Conservation (phyloP, 805 yeast species). For the Hanseniaspora pseudoguilliermondii region DNA sequence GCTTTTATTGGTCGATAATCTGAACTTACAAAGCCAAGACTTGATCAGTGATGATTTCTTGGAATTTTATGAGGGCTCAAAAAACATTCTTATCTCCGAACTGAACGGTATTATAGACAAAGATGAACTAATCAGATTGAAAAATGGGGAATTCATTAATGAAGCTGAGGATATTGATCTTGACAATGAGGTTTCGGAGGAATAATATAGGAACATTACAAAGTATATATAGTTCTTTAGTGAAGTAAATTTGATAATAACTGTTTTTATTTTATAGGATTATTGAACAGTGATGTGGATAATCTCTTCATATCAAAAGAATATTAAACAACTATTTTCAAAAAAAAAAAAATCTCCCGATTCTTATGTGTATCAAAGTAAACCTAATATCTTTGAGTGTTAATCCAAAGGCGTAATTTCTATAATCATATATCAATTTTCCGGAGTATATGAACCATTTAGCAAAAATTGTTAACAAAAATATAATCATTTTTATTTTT, state of each 20-base stretch:
- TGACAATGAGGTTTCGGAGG: slow-evolving; percentile 18
- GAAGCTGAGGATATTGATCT: slow-evolving; percentile 29
- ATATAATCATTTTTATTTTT: not conserved
- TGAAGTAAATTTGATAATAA: too few species aligned
- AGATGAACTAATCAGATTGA: slow-evolving; percentile 21
- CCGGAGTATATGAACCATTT: not conserved
- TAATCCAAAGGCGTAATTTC: not conserved
- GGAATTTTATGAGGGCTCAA: slow-evolving; percentile 34
- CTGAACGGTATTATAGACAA: slow-evolving; percentile 49
- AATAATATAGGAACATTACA: too few species aligned
- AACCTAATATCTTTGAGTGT: too few species aligned
- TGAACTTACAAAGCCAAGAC: slow-evolving; percentile 18
- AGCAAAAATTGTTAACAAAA: too few species aligned
- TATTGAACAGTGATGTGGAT: too few species aligned
- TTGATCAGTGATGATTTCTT: slow-evolving; percentile 19
- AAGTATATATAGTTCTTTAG: too few species aligned
- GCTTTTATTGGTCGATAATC: slow-evolving; percentile 34
- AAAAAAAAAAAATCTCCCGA: too few species aligned
- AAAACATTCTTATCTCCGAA: slow-evolving; percentile 41
- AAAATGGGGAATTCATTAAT: slow-evolving; percentile 29
- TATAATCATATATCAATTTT: not conserved
- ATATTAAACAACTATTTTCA: too few species aligned
- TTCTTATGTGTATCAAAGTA: too few species aligned
- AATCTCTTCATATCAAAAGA: too few species aligned
- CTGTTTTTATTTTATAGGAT: too few species aligned